Evolutionary conservation across 805 yeast species (phyloP).

Genomic region (Saccharomycopsis sp.): DNA sequence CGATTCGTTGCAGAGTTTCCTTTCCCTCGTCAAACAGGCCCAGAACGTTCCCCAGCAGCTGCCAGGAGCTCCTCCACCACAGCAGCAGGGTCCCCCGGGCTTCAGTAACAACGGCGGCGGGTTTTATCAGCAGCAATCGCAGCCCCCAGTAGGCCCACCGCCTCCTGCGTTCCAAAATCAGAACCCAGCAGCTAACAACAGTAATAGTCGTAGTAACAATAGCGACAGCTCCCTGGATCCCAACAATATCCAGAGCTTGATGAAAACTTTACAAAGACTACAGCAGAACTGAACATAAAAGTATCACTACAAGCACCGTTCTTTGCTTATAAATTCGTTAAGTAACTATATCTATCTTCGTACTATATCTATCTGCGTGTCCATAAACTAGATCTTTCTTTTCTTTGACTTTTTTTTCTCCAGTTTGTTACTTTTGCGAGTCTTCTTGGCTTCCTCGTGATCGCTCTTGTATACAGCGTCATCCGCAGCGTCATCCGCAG

Average conservation of each 20-base stretch:
- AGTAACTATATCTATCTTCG: not conserved
- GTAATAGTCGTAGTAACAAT: not conserved
- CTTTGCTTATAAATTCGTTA: too few species aligned
- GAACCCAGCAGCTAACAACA: not conserved
- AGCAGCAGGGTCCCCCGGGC: slow-evolving; percentile 5
- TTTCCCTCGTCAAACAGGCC: slow-evolving; percentile 24
- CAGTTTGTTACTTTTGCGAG: not conserved
- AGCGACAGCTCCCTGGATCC: slow-evolving; percentile 11
- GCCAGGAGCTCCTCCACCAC: not conserved
- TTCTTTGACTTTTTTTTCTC: not conserved
- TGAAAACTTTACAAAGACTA: slow-evolving; percentile 20
- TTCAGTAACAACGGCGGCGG: slow-evolving; percentile 1
- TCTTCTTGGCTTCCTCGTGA: not conserved
- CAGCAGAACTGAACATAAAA: slow-evolving; percentile 11
- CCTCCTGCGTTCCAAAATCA: slow-evolving; percentile 1
- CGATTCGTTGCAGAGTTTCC: slow-evolving; percentile 29
- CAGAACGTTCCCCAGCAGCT: slow-evolving; percentile 3
- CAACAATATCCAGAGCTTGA: slow-evolving; percentile 19
- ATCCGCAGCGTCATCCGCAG: slow-evolving; percentile 3
- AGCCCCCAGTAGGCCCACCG: slow-evolving; percentile 5
- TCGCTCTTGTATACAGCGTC: not conserved
- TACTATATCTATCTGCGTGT: not conserved
- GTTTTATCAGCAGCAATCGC: slow-evolving; percentile 1
- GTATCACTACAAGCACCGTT: too few species aligned
- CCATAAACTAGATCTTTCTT: not conserved